phyloP scores from a whole-genome alignment of 768 basidiomycete genomes.

The Calocera cornea region DNA sequence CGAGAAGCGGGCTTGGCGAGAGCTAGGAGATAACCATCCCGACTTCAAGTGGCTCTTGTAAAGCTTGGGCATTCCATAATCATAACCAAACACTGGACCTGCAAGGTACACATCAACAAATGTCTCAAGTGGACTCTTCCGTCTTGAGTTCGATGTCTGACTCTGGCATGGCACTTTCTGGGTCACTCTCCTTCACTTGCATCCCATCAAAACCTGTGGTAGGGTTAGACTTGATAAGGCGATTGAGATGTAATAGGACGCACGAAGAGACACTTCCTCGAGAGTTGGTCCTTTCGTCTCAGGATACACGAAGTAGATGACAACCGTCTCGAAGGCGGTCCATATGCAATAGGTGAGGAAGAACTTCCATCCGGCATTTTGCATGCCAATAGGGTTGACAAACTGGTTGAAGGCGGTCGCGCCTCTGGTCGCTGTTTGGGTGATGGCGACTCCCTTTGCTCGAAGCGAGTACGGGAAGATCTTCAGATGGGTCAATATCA shows the following conservation, averaged over 20 bases:
- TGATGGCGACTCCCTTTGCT: constrained; percentile 46
- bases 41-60: not conserved
- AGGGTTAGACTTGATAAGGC: no score
- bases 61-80: no score
- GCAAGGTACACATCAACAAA: no score
- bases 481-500: constrained; percentile 22
- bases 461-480: constrained; percentile 52
- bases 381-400: constrained; percentile 51
- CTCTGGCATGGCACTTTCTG: no score
- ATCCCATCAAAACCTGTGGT: no score
- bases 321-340: constrained; percentile 39
- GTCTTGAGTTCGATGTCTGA: no score
- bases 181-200: no score
- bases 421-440: constrained; percentile 43
- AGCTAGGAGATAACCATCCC: not conserved
- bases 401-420: constrained; percentile 54
- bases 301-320: constrained; percentile 49
- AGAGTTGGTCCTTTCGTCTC: constrained; percentile 42
- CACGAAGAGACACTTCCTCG: constrained; percentile 36
- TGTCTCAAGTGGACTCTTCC: no score
- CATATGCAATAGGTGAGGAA: constrained; percentile 39
- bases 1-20: not conserved
- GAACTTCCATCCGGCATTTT: constrained; percentile 44
- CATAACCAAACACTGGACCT: no score
- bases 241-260: not conserved